Conservation (phyloP, 2,329 filamentous ascomycete species). For the Herpotrichia juniperi region DNA sequence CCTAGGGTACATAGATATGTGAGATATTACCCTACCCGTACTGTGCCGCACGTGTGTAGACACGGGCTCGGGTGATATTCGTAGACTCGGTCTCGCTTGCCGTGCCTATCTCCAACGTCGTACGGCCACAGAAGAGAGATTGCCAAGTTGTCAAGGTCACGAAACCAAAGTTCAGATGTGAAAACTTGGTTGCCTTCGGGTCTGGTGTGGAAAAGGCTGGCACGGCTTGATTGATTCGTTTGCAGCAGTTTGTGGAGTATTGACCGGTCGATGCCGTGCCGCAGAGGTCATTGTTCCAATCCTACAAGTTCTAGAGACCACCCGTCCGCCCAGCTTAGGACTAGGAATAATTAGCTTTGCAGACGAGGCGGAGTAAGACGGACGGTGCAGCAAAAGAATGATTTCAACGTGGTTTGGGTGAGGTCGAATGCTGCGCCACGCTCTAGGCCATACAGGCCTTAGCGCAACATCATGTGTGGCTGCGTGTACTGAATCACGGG, state of each 20-base stretch:
- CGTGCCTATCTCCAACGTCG: neutral
- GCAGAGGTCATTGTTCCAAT: too few species aligned
- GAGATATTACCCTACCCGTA: too few species aligned
- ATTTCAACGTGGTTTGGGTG: constrained; percentile 3
- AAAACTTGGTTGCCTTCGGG: too few species aligned
- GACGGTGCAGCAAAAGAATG: neutral
- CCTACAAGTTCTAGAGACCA: too few species aligned
- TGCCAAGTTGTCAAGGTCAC: neutral
- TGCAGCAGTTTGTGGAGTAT: neutral
- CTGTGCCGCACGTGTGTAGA: constrained; percentile 1
- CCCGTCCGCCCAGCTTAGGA: neutral
- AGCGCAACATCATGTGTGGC: constrained; percentile 8
- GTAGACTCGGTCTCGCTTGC: neutral
- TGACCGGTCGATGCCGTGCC: too few species aligned
- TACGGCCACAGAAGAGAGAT: neutral
- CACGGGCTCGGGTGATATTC: neutral
- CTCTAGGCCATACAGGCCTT: constrained; percentile 1
- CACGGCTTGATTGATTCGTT: neutral
- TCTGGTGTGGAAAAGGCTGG: neutral
- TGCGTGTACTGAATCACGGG: constrained; percentile 4
- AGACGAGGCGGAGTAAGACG: constrained; percentile 22
- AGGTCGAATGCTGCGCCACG: constrained; percentile 12
- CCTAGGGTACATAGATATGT: too few species aligned
- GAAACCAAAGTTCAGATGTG: neutral
- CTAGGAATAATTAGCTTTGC: neutral